Base-by-base conservation (phyloP, 805 yeast genomes). In the Geotrichum ghanense region DNA sequence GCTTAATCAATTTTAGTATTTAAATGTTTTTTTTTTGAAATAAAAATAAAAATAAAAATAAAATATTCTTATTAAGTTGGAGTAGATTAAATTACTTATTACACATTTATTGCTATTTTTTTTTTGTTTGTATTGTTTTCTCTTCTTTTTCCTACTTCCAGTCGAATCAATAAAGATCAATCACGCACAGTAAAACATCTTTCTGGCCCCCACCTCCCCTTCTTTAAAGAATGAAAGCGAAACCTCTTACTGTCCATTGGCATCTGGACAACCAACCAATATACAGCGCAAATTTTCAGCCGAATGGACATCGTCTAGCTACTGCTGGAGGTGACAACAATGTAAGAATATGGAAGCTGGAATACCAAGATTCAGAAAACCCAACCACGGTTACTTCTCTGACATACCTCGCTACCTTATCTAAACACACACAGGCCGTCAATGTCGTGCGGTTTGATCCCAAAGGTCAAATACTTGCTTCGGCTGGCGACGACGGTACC, bases 251-350 rank as follows among this genome's bases (percentile, higher is more conserved):
- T 22, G 64, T 66, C 31, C 68, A 66, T 48, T 69, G 72, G 72
- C 73, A 68, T 50, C 55, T 59, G 45, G 72, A 69, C 43, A 61
- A 56, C 50, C 65, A 61, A 54, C 72, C 73, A 1, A 62, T 68
- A 21, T 68, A 66, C 53, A 56, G 65, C 22, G 69, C 63, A 6
- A 58, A 64, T 37, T 64, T 68, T 45, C 69, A 67, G 53, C 67
- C 66, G 12, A 40, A 46, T 4, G 41, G 46, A 21, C 24, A 42
- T 17, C 72, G 94, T 44, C 65, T 90, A 27, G 90, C 81, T 2
- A 90, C 97, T 0, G 95, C 87, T 0, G 97, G 97, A 21, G 97
- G 97, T 39, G 98, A 92, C 63, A 84, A 83, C 60, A 84, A 85
- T 55, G 82, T 87, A n/a, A 71, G 97, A 44, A 46, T 66, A 23